A percentile compares a stretch with the other conserved stretches of the same genome.
Evolutionary conservation across 208 protist genomes (phyloP).

Genomic region (Porcisia hertigi): DNA sequence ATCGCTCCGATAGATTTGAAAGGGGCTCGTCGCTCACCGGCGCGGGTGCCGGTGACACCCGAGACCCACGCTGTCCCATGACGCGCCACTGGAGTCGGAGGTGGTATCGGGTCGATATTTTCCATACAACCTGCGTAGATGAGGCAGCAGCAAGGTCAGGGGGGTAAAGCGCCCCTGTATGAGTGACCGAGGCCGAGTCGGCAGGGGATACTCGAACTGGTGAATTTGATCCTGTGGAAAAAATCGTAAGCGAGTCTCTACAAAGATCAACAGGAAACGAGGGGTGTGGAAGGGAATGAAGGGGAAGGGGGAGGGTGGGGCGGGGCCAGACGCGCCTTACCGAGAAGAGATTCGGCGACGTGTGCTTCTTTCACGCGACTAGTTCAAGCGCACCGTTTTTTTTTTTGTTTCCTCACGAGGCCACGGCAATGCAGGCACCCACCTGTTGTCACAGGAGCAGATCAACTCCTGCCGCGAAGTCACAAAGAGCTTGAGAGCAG

Average conservation of each 20-base stretch:
- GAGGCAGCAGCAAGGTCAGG: too few relatives aligned
- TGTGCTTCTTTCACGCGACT: not conserved
- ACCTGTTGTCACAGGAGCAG: not conserved
- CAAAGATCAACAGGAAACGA: not conserved
- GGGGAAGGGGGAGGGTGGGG: not conserved
- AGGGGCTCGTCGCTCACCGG: slow-evolving; percentile 3
- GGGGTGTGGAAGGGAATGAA: not conserved
- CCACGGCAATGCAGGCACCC: not conserved
- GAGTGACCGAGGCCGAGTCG: not conserved
- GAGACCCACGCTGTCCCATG: slow-evolving; percentile 28
- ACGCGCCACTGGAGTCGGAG: not conserved
- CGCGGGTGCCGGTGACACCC: not conserved
- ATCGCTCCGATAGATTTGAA: slow-evolving; percentile 28
- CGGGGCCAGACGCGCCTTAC: not conserved
- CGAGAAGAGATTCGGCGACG: not conserved
- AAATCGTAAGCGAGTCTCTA: not conserved
- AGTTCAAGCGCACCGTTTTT: not conserved
- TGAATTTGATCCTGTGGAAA: not conserved
- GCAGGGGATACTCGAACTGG: too few relatives aligned
- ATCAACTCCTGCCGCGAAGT: not conserved
- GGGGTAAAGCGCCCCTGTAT: not conserved
- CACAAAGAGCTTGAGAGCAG: not conserved
- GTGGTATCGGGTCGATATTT: too few relatives aligned
- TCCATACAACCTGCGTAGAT: too few relatives aligned
- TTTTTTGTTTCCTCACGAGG: not conserved